Base-by-base conservation (phyloP, 2,329 filamentous ascomycete genomes). In the Zelopaecilomyces penicillatus region DNA sequence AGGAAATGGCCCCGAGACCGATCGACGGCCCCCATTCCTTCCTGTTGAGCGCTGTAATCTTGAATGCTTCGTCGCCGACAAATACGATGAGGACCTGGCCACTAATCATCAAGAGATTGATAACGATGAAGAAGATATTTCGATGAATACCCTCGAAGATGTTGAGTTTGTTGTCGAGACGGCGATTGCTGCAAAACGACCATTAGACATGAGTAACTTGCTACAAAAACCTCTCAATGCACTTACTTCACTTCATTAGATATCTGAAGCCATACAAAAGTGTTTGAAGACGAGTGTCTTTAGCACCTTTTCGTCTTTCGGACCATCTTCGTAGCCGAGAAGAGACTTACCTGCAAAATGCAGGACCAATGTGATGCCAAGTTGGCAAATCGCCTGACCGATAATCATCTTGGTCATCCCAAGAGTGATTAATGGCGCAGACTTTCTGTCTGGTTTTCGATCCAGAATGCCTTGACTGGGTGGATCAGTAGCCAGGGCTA, bases 261-360 rank as follows among this genome's bases (percentile, higher is more conserved):
- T 50, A 90, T 85, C 53, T 90, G 85, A 82, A 90, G 87, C 83
- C 84, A 89, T 37, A 89, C 83, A 54, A 89, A 90, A 0, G 82
- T 84, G 65, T 90, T 90, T 90, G 73, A 90, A 89, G 6, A 90
- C 80, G n/a, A 90, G 70, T 1, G 84, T 87, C 43, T 76, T 62
- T 19, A 69, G 63, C 8, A 62, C 57, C 38, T 63, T 54, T 8
- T 52, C 57, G 40, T 71, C 54, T 19, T 58, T 51, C 42, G 70
- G 55, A 43, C 59, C 43, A 11, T 58, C 49, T 39, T 70, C 58
- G 54, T 78, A 80, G 38, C 66, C 61, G n/a, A 82, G 64, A 48
- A 83, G 7, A 83, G 68, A 37, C 32, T 64, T 62, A 1, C 78
- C 81, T 0, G 70, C 76, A 49, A 82, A 84, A 60, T 84, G 71